Evolutionary conservation across 352 stramenopile genomes (phyloP), one percentile per base, ranked within the genome.

Genomic region (Phytophthora niederhauseri): DNA sequence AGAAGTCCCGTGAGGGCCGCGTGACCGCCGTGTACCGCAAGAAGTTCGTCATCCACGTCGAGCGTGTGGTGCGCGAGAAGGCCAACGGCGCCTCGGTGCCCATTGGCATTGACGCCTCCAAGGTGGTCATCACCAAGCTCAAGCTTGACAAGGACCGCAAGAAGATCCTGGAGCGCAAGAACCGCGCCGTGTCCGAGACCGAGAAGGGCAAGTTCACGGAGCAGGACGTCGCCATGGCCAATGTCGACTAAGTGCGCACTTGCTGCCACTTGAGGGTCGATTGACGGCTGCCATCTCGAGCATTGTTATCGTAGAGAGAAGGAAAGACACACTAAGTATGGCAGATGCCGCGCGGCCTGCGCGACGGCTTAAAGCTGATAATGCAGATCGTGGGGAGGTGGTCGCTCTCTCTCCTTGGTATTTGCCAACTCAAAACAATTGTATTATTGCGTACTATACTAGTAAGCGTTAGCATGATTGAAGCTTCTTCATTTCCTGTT

Each of bases 111-210:
- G 94, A 99, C 78, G 92, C 98, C 45, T 99, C 97, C 54, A 99
- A 99, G 84, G 89, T 99, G 57, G 89, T 98, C 57, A 99, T 99
- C 87, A 99, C 97, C 72, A 99, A 99, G 88, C 86, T 99, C 68
- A 99, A 99, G 93, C 93, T 99, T 67, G 97, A 99, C 92, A 99
- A 99, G 94, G 97, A 99, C 83, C 96, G 98, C 78, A 99, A 99
- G 87, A 98, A 97, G 68, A 97, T 99, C 73, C 84, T 99, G 57
- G 97, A 99, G 81, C 95, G 97, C 84, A 99, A 99, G 90, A 98
- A 98, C 78, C 95, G 92, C 69, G 84, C 87, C 36, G 77, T 85
- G 51, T 74, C 75, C 58, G 85, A 93, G 73, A 82, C 80, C 64
- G 80, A 83, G 72, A 95, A 97, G 90, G 85, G 85, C 87, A 97